Base-by-base conservation (phyloP, 495 filamentous ascomycete species). In the Entonaema liquescens region DNA sequence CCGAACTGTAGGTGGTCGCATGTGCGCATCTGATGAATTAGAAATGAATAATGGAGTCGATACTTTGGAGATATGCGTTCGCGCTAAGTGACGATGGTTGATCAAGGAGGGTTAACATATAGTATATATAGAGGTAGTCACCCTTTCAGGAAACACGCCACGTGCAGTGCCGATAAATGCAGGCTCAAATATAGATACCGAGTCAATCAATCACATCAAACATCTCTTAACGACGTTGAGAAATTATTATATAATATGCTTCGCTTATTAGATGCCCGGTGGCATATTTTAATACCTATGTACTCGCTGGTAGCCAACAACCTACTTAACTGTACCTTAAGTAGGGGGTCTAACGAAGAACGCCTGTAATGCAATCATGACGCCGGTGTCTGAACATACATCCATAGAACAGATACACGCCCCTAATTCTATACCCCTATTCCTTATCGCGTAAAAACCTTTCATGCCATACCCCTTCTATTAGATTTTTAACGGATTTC, bases 301-400 rank as follows among this genome's bases (percentile, higher is more conserved):
- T 33, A 23, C n/a, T n/a, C 17, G 60, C n/a, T 26, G 19, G 21
- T 25, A 60, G 31, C 21, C 21, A 54, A 25, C 59, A 44, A 13
- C 52, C 35, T 33, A 44, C 53, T 53, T 50, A 33, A 38, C 42
- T 33, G 28, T 67, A 55, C 55, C 68, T 38, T 6, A 31, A 31
- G 1, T 33, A 7, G 5, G 5, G 31, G 25, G 38, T 72, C 69
- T 67, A 67, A 44, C n/a, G 61, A 35, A 35, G 23, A 71, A 71
- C 69, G 69, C 69, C 64, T 65, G 60, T 60, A 65, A 72, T 72
- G 70, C 70, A 68, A 68, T 54, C 59, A 56, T 64, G 69, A 72
- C 69, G 69, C 69, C 63, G 19, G 38, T 38, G 59, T 52, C 21
- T 60, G 50, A 11, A 36, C 29, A 55, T 44, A 70, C 8, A 33